Evolutionary conservation across 371 early-diverging fungal genomes (phyloP).

Genomic region (Parasitella parasitica): DNA sequence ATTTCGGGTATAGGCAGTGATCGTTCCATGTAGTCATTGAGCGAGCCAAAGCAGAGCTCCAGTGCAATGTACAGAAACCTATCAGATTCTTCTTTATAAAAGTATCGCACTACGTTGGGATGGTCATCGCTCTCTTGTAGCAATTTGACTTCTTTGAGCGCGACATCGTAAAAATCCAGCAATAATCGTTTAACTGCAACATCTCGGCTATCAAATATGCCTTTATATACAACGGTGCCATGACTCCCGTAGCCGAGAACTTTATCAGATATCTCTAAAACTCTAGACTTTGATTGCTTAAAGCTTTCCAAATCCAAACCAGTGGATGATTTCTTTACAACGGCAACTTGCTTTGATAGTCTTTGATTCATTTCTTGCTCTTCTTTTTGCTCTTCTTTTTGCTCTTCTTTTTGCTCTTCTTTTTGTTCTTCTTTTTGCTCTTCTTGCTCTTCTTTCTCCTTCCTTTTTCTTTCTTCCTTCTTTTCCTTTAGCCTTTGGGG

Average conservation of each 20-base stretch:
- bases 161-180: constrained; percentile 92
- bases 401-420: background rate
- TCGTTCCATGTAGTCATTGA: constrained; percentile 63
- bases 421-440: constrained; percentile 1
- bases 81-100: constrained; percentile 83
- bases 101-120: constrained; percentile 97
- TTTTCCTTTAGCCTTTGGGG: background rate
- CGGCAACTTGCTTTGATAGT: background rate
- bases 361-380: background rate
- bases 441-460: background rate
- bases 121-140: constrained; percentile 94
- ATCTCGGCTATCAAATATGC: constrained; percentile 83
- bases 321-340: constrained; percentile 9
- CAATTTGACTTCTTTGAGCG: constrained; percentile 88
- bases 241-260: constrained; percentile 90
- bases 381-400: background rate
- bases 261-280: constrained; percentile 40
- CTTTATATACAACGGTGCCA: constrained; percentile 96
- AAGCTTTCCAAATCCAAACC: constrained; percentile 35
- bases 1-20: constrained; percentile 29
- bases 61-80: constrained; percentile 95
- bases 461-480: background rate
- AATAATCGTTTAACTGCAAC: constrained; percentile 95
- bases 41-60: constrained; percentile 84
- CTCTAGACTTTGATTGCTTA: constrained; percentile 26